A percentile compares a stretch with the other conserved stretches of the same genome.
Conservation (phyloP, 345 rosid species). For the Syzygium grande region DNA sequence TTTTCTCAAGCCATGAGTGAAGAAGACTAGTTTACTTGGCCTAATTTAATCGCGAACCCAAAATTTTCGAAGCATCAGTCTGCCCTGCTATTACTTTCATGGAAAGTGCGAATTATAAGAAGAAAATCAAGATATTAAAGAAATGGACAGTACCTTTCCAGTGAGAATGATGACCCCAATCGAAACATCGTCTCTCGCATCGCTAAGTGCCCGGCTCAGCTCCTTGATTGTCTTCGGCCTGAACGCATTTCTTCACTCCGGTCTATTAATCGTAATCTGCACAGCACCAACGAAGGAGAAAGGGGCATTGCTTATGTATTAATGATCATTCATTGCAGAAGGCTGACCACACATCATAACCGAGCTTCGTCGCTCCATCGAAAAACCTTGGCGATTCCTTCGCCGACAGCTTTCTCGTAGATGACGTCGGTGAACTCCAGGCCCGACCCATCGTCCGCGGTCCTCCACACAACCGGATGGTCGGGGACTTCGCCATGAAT, state of each 20-base stretch:
- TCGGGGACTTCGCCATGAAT: slow-evolving; percentile 21
- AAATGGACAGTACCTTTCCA: slow-evolving; percentile 45
- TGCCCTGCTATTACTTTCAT: background rate
- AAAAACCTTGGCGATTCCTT: slow-evolving; percentile 81
- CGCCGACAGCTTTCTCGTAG: slow-evolving; percentile 76
- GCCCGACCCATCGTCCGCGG: slow-evolving; percentile 24
- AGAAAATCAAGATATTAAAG: background rate
- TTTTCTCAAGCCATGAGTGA: background rate
- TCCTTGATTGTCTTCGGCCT: slow-evolving; percentile 72
- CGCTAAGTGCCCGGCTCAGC: slow-evolving; percentile 65
- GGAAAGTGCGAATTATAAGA: background rate
- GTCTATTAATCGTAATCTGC: slow-evolving; percentile 78
- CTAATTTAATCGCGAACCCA: background rate
- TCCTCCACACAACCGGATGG: slow-evolving; percentile 53
- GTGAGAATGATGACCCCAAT: slow-evolving; percentile 82
- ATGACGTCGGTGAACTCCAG: slow-evolving; percentile 58
- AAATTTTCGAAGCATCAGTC: background rate
- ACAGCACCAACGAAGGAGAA: background rate
- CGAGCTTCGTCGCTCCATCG: background rate
- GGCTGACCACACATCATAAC: background rate
- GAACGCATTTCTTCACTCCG: slow-evolving; percentile 77
- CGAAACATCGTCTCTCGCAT: slow-evolving; percentile 77
- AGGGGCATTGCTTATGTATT: background rate
- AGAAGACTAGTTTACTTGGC: background rate
- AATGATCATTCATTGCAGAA: background rate